Conservation (phyloP, 1,284 basidiomycete genomes). For the Apiotrichum veenhuisii region DNA sequence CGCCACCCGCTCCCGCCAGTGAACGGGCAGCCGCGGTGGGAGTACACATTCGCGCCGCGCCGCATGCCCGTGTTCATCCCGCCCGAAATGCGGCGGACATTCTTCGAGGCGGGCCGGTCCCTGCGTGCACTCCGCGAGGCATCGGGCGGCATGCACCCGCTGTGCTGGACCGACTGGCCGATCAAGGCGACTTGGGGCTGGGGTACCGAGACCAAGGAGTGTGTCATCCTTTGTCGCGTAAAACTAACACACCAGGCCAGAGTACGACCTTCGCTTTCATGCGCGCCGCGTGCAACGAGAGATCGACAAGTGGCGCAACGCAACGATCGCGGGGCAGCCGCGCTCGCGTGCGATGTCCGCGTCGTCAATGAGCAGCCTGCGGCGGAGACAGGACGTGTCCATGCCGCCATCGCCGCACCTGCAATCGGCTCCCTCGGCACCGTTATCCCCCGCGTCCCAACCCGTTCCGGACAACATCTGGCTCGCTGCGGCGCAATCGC, state of each 20-base stretch:
- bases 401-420: background rate
- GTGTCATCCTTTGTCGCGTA: background rate
- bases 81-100: slow-evolving; percentile 22
- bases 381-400: background rate
- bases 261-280: slow-evolving; percentile 20
- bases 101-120: slow-evolving; percentile 44
- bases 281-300: slow-evolving; percentile 27
- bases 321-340: slow-evolving; percentile 1
- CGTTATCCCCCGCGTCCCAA: background rate
- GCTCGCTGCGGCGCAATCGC: background rate
- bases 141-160: slow-evolving; percentile 32
- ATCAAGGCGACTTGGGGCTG: slow-evolving; percentile 33
- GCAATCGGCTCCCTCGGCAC: background rate
- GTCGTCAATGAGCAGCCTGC: slow-evolving; percentile 12
- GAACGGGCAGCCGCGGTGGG: slow-evolving; percentile 19
- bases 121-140: slow-evolving; percentile 40
- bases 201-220: slow-evolving; percentile 15
- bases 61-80: slow-evolving; percentile 44
- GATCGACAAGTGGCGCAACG: slow-evolving; percentile 32
- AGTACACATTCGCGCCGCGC: slow-evolving; percentile 32
- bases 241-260: slow-evolving; percentile 7
- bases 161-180: slow-evolving; percentile 31
- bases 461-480: background rate
- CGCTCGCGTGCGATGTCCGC: slow-evolving; percentile 19
- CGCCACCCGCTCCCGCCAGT: slow-evolving; percentile 9